Evolutionary conservation across 1,284 basidiomycete species (phyloP).

Genomic region (Fistulinella cinereoalba): DNA sequence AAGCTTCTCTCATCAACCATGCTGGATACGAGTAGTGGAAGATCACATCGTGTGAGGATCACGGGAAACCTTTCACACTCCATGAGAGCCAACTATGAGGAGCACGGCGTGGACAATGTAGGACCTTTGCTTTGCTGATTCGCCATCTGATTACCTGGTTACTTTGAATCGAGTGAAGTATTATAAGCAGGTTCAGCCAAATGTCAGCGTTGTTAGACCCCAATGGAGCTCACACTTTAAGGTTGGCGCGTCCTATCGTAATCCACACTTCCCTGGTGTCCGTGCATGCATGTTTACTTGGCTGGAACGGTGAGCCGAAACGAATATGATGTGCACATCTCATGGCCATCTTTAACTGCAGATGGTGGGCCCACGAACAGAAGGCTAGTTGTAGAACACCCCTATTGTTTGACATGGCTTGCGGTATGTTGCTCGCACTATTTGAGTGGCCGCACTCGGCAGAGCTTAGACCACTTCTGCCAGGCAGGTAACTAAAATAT

Average conservation of each 20-base stretch:
- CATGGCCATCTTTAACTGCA: conserved; percentile 1
- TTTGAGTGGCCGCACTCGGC: neutral
- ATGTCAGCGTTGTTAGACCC: neutral
- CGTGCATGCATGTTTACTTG: conserved; percentile 54
- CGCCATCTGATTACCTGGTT: conserved; percentile 7
- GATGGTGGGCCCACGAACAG: conserved; percentile 28
- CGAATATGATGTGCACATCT: neutral
- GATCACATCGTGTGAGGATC: conserved; percentile 42
- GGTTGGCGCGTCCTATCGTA: conserved; percentile 65
- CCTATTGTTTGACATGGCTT: conserved; percentile 31
- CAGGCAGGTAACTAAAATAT: conserved; percentile 24
- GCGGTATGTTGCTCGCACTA: conserved; percentile 17
- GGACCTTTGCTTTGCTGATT: conserved; percentile 14
- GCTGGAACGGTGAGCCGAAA: conserved; percentile 45
- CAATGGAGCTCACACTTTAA: conserved; percentile 18
- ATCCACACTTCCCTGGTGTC: conserved; percentile 70
- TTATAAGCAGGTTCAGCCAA: conserved; percentile 27
- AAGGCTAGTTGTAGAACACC: conserved; percentile 17
- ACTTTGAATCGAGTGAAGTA: conserved; percentile 16
- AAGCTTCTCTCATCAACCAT: neutral
- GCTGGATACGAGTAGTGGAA: conserved; percentile 8
- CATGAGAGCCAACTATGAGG: conserved; percentile 68
- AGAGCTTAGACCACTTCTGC: neutral
- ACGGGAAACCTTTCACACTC: conserved; percentile 55
- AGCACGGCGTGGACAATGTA: conserved; percentile 65